Conservation (phyloP, 1,284 basidiomycete species). For the Cryptococcus deneoformans region DNA sequence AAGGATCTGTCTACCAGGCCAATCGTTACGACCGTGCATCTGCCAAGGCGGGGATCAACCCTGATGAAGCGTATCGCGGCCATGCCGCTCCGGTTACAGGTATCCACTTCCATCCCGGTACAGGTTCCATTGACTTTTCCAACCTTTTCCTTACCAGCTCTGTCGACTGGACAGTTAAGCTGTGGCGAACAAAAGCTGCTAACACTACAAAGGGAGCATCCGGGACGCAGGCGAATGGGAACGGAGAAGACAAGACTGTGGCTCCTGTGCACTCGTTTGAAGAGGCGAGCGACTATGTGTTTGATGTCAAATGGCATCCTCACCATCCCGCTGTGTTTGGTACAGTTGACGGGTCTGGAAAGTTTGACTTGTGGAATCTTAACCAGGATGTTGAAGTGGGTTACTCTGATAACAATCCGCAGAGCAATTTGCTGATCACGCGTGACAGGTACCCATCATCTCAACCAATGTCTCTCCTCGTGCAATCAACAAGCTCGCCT, state of each 20-base stretch:
- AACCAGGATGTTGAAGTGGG: slow-evolving; percentile 90
- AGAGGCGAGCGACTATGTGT: slow-evolving; percentile 97
- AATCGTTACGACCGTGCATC: slow-evolving; percentile 96
- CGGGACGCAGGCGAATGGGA: slow-evolving; percentile 11
- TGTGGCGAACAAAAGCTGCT: slow-evolving; percentile 72
- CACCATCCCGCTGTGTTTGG: slow-evolving; percentile 92
- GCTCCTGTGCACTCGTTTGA: slow-evolving; percentile 86
- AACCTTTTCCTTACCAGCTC: slow-evolving; percentile 90
- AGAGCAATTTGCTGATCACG: neutral
- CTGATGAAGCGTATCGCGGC: slow-evolving; percentile 84
- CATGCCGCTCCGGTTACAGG: slow-evolving; percentile 93
- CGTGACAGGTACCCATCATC: slow-evolving; percentile 37
- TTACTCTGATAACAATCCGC: slow-evolving; percentile 17
- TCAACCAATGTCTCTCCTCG: slow-evolving; percentile 56
- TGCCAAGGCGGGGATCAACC: slow-evolving; percentile 89
- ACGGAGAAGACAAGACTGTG: slow-evolving; percentile 49
- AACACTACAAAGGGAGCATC: slow-evolving; percentile 31
- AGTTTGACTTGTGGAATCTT: slow-evolving; percentile 95
- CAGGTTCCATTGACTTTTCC: slow-evolving; percentile 88
- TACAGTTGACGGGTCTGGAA: slow-evolving; percentile 88
- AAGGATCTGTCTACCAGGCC: slow-evolving; percentile 93
- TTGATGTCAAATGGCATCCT: slow-evolving; percentile 97
- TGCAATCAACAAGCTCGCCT: slow-evolving; percentile 92
- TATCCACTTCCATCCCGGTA: slow-evolving; percentile 87
- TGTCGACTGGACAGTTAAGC: slow-evolving; percentile 94